Base-by-base conservation (phyloP, 371 early-diverging fungal species). In the Cokeromyces recurvatus region DNA sequence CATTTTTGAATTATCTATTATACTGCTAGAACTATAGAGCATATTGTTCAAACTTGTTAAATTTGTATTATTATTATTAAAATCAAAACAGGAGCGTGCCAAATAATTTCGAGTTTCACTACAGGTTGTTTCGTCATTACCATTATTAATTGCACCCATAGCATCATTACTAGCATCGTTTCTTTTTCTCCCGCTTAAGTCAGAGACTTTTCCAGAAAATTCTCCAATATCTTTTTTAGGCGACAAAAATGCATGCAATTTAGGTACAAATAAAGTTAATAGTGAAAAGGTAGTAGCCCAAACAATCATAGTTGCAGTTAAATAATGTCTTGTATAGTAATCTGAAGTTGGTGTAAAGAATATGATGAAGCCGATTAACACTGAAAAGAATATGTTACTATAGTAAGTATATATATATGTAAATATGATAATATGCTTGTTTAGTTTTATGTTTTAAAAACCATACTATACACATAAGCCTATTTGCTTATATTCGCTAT, bases 401-500 rank as follows among this genome's bases (percentile, higher is more conserved):
- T 22, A 8, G 38, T 38, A 20, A 4, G 35, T 15, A 23, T 19
- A 27, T 20, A 21, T 17, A 25, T 34, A 11, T 29, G 31, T 34
- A n/a, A 34, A n/a, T n/a, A 11, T 9, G 11, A 34, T 11, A n/a
- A n/a, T n/a, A n/a, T n/a, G n/a, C n/a, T n/a, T n/a, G 35, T 34
- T 6, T n/a, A 34, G 14, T 9, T 29, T 29, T 11, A 29, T 8
- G 29, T 11, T 29, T 11, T 29, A 29, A 5, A 29, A 11, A 12
- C 68, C 72, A 64, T 77, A 79, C 80, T 81, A 81, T 8, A 81
- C 74, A 22, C 76, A 77, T 35, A 81, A 52, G 0, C 76, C 78
- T 14, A 81, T 78, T 34, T 81, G 78, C 12, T 74, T 73, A 32
- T 74, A 78, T 51, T 81, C 81, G 42, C 72, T 78, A 46, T 78